phyloP scores from a whole-genome alignment of 1,284 basidiomycete species.

The Fomitopsis schrenkii region DNA sequence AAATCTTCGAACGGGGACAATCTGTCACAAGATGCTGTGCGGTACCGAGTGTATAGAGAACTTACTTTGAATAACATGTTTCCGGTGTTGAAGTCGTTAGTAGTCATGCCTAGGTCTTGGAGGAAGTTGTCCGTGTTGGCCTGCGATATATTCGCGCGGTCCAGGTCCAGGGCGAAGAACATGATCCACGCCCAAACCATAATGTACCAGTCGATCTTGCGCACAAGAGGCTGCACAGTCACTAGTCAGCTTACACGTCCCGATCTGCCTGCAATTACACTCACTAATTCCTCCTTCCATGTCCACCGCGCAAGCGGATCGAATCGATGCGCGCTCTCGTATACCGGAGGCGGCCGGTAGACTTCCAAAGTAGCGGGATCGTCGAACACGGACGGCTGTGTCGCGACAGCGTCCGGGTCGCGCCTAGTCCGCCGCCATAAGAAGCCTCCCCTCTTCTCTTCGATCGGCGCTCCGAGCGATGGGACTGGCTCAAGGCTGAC shows the following conservation, averaged over 20 bases:
- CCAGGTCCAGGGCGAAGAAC: constrained; percentile 56
- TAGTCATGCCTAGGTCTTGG: constrained; percentile 56
- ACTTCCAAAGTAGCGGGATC: constrained; percentile 47
- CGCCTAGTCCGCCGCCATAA: constrained; percentile 23
- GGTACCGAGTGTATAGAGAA: background rate
- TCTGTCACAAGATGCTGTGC: background rate
- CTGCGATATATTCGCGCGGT: constrained; percentile 53
- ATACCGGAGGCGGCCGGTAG: constrained; percentile 53
- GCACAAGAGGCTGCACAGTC: constrained; percentile 38
- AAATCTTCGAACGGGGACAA: constrained; percentile 40
- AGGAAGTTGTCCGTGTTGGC: constrained; percentile 70
- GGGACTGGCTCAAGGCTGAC: constrained; percentile 20
- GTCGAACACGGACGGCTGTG: constrained; percentile 34
- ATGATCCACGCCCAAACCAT: constrained; percentile 63
- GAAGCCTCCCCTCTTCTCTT: constrained; percentile 11
- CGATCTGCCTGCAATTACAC: constrained; percentile 10
- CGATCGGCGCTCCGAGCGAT: constrained; percentile 21
- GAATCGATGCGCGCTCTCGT: constrained; percentile 65
- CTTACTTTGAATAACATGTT: constrained; percentile 39
- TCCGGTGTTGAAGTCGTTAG: constrained; percentile 64
- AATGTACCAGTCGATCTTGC: constrained; percentile 60
- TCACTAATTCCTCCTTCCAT: constrained; percentile 56
- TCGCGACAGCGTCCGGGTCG: constrained; percentile 29
- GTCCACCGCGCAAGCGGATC: constrained; percentile 69
- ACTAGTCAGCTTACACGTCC: background rate